Conservation (phyloP, 75 land plant genomes). For the Azolla pinnata region DNA sequence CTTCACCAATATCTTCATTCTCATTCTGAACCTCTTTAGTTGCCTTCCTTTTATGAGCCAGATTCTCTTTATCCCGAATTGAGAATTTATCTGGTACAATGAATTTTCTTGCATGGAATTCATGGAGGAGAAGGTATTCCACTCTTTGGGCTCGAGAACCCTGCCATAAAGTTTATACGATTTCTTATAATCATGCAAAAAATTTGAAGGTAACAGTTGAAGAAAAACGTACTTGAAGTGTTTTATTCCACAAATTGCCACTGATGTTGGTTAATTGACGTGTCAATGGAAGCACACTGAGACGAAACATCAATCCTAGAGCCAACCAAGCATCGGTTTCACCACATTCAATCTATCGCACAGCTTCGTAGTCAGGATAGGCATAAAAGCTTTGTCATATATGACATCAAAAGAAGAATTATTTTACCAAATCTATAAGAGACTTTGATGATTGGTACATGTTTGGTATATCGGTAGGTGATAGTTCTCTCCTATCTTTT, state of each 20-base stretch:
- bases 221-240: slow-evolving; percentile 61
- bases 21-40: slow-evolving; percentile 21
- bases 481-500: slow-evolving; percentile 76
- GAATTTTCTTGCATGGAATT: slow-evolving; percentile 77
- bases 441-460: slow-evolving; percentile 61
- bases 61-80: slow-evolving; percentile 43
- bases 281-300: slow-evolving; percentile 94
- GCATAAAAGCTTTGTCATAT: not conserved
- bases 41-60: slow-evolving; percentile 41
- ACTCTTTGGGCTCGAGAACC: slow-evolving; percentile 96
- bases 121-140: slow-evolving; percentile 89
- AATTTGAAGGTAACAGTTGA: not conserved
- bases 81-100: slow-evolving; percentile 86
- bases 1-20: slow-evolving; percentile 33
- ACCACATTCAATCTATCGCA: slow-evolving; percentile 62
- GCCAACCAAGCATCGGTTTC: slow-evolving; percentile 99
- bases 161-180: slow-evolving; percentile 28
- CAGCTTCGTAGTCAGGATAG: not conserved
- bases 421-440: slow-evolving; percentile 73
- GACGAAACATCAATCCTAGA: slow-evolving; percentile 86
- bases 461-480: slow-evolving; percentile 66
- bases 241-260: slow-evolving; percentile 96
- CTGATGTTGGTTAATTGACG: slow-evolving; percentile 93
- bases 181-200: not conserved
- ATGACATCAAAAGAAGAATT: not conserved